Percentiles rank a stretch among this genome's conserved stretches.
Evolutionary conservation across 2,329 filamentous ascomycete species (phyloP).

Genomic region (Leptoxyphium fumago): DNA sequence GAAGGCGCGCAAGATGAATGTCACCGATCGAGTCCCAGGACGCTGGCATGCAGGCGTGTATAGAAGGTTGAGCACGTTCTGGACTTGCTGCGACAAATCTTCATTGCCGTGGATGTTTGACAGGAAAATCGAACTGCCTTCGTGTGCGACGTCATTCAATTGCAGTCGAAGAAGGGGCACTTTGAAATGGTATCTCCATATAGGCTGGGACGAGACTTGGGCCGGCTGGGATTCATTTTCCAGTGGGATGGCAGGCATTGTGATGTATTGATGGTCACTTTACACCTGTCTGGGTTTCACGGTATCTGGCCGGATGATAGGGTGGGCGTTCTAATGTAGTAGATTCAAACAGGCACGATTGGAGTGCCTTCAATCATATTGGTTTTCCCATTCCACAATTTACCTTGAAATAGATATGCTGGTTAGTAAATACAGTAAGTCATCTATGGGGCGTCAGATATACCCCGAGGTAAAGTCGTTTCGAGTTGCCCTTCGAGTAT

Average conservation of each 20-base stretch:
- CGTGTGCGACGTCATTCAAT: slow-evolving; percentile 35
- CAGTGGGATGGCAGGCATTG: not conserved
- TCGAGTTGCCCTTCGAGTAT: no score
- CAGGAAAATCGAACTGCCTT: slow-evolving; percentile 54
- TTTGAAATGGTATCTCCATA: slow-evolving; percentile 20
- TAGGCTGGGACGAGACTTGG: slow-evolving; percentile 2
- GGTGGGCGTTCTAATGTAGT: no score
- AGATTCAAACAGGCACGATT: no score
- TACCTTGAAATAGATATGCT: no score
- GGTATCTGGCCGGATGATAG: no score
- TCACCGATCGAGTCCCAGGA: slow-evolving; percentile 67
- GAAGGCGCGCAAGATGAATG: slow-evolving; percentile 66
- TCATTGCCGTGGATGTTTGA: slow-evolving; percentile 45
- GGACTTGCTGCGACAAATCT: slow-evolving; percentile 48
- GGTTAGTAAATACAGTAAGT: no score
- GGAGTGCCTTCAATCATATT: no score
- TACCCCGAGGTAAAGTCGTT: no score
- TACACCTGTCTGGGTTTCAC: no score
- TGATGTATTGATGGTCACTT: not conserved
- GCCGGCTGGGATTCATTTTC: not conserved
- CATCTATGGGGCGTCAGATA: no score
- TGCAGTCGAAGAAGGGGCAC: slow-evolving; percentile 33
- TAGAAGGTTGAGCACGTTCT: slow-evolving; percentile 55
- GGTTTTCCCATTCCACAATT: no score
- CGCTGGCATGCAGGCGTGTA: slow-evolving; percentile 38